A percentile compares a stretch with the other conserved stretches of the same genome.
Evolutionary conservation across 2,329 filamentous ascomycete genomes (phyloP).

Genomic region (Fonsecaea monophora): DNA sequence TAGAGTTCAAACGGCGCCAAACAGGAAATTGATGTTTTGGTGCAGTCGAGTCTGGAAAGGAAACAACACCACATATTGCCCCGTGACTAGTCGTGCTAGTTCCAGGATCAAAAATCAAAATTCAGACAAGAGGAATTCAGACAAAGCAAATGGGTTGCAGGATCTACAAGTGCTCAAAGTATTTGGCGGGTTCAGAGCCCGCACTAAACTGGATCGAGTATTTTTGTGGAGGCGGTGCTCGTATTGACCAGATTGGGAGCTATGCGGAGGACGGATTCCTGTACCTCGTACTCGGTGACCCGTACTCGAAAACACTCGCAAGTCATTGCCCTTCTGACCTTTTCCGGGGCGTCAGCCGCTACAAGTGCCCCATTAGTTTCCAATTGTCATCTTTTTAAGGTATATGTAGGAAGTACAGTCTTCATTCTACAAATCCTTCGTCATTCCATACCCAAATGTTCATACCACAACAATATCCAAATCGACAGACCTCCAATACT

Average conservation of each 20-base stretch:
- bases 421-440: neutral
- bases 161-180: neutral
- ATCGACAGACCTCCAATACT: neutral
- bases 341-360: neutral
- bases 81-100: neutral
- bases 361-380: neutral
- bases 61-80: neutral
- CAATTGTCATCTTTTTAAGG: neutral
- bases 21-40: slow-evolving; percentile 6
- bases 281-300: neutral
- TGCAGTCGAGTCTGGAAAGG: too few species aligned
- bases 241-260: neutral
- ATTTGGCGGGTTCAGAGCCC: neutral
- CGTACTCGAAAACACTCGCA: neutral
- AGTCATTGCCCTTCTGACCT: neutral
- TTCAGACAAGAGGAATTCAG: neutral
- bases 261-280: neutral
- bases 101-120: neutral
- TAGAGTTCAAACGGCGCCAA: neutral
- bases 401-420: neutral
- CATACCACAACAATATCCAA: neutral
- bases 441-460: neutral
- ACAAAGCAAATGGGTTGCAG: neutral
- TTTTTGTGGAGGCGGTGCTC: neutral
- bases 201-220: slow-evolving; percentile 1